These are phyloP conservation scores for Solanum infundibuliforme DNA, from an alignment of 257 asterid genomes.

Conservation along the genomic window DNA sequence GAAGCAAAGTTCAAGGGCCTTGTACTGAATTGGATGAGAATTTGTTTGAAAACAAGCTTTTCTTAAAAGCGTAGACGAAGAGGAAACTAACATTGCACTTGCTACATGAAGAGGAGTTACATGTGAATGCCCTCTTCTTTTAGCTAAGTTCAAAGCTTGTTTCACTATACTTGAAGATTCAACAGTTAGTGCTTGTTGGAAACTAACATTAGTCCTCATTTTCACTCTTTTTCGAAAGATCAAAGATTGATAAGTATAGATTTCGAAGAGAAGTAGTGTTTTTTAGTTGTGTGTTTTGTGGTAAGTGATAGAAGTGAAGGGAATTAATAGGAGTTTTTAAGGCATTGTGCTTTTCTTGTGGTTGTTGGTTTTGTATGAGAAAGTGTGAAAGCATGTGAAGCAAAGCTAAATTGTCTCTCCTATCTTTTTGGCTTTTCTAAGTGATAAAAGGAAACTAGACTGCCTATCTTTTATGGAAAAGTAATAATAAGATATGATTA, in stretches of 20 bases:
- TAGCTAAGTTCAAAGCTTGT: slow-evolving; percentile 64
- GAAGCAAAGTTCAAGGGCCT: slow-evolving; percentile 91
- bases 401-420: slow-evolving; percentile 66
- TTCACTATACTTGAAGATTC: slow-evolving; percentile 60
- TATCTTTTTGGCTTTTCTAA: slow-evolving; percentile 19
- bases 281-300: neutral
- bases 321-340: slow-evolving; percentile 22
- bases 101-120: slow-evolving; percentile 95
- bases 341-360: slow-evolving; percentile 81
- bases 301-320: neutral
- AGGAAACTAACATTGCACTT: slow-evolving; percentile 58
- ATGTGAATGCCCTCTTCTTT: slow-evolving; percentile 86
- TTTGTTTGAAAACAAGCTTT: slow-evolving; percentile 71
- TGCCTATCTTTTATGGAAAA: slow-evolving; percentile 31
- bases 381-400: slow-evolving; percentile 82
- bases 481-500: neutral
- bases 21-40: slow-evolving; percentile 86
- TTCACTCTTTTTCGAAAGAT: neutral
- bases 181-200: slow-evolving; percentile 68
- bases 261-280: neutral
- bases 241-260: neutral
- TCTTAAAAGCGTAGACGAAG: slow-evolving; percentile 33
- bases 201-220: slow-evolving; percentile 64
- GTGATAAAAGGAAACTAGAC: slow-evolving; percentile 59
- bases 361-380: slow-evolving; percentile 57